Evolutionary conservation across 163 green algal genomes (phyloP), one percentile per base, ranked within the genome.

Genomic region (Prototheca cutis): DNA sequence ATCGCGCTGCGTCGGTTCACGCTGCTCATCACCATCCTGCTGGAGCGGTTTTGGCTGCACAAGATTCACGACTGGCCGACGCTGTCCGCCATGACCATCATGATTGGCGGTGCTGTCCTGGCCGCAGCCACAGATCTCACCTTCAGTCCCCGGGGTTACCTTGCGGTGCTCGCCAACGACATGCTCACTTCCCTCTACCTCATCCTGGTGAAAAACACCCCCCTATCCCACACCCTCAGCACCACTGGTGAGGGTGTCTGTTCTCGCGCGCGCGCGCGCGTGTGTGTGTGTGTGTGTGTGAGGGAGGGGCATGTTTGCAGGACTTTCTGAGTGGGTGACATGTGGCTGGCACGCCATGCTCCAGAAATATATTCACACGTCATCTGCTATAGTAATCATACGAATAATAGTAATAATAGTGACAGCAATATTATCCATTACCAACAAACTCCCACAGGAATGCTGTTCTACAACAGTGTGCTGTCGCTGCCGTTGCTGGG

Each of bases 1-100:
- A 87, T 90, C 42, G 82, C 78, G 10, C 71, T 90, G 40, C 74
- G 82, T 15, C 68, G 82, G n/a, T 88, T 88, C 63, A 88, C 79
- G 21, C 63, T 90, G 65, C 54, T 90, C 4, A 79, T 81, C 45
- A 88, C 82, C 19, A 78, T 90, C 33, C 31, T 81, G 27, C 57
- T 88, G 45, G 82, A 90, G 60, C 59, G 70, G 3, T 70, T 71
- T 34, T 63, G 81, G 53, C 74, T 82, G 61, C 63, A 66, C 25
- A 84, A 83, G 61, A 70, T 48, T 30, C 80, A 88, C 58, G 75
- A 85, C 53, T 67, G 65, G 51, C 60, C 70, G 39, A 83, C 78
- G 3, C 30, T 84, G 13, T 61, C 58, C 0, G 72, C 80, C 13
- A 81, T 84, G 36, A 59, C 32, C n/a, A 64, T 85, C 61, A 90